Conservation (phyloP, 257 asterid genomes). For the Mitragyna speciosa region DNA sequence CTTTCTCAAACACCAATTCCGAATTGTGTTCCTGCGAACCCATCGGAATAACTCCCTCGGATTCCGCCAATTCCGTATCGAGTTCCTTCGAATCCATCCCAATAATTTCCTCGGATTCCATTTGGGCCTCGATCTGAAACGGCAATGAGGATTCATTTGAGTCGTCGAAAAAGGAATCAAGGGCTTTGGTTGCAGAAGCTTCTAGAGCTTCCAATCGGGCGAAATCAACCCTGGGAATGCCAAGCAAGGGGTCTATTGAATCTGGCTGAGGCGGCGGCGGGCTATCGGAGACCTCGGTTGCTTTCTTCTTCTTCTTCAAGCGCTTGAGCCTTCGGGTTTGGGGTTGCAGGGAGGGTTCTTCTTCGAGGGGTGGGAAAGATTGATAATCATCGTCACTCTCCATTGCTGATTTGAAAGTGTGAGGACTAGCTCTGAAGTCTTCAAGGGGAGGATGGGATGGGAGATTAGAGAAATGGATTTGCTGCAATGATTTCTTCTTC, state of each 20-base stretch:
- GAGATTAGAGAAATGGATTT: neutral
- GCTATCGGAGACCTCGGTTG: slow-evolving; percentile 22
- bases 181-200: slow-evolving; percentile 19
- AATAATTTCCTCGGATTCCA: slow-evolving; percentile 18
- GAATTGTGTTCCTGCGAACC: neutral
- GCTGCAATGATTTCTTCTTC: neutral
- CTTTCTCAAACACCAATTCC: slow-evolving; percentile 14
- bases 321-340: slow-evolving; percentile 66
- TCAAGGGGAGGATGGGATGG: neutral
- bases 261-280: slow-evolving; percentile 7
- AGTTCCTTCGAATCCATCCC: neutral
- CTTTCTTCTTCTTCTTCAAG: slow-evolving; percentile 54
- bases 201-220: slow-evolving; percentile 35
- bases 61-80: too few relatives aligned
- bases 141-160: slow-evolving; percentile 34
- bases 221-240: slow-evolving; percentile 33
- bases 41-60: neutral
- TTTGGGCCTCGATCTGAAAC: slow-evolving; percentile 32
- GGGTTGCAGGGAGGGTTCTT: slow-evolving; percentile 52
- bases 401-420: slow-evolving; percentile 32
- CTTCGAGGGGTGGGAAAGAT: slow-evolving; percentile 49
- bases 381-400: slow-evolving; percentile 73
- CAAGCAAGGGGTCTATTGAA: slow-evolving; percentile 23
- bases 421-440: neutral
- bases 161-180: slow-evolving; percentile 25